phyloP scores from a whole-genome alignment of 2,329 filamentous ascomycete genomes.

The Microdochium bolleyi region DNA sequence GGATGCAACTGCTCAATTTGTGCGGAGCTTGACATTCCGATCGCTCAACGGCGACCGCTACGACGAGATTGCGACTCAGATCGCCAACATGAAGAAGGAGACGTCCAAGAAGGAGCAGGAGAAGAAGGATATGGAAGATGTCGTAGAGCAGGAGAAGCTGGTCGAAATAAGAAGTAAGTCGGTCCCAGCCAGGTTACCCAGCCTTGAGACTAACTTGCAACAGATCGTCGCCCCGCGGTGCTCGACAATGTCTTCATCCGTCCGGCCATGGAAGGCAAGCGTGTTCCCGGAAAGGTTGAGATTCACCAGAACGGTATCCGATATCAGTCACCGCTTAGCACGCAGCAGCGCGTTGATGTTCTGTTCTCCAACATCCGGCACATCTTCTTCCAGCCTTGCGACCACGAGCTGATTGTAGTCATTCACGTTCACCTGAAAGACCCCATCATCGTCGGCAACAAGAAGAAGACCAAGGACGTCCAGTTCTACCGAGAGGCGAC shows the following conservation, averaged over 20 bases:
- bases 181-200: neutral
- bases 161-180: conserved; percentile 81
- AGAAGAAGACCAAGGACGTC: conserved; percentile 96
- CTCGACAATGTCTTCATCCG: conserved; percentile 94
- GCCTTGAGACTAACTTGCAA: conserved; percentile 28
- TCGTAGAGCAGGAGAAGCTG: conserved; percentile 97
- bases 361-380: conserved; percentile 98
- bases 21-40: conserved; percentile 89
- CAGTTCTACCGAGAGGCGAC: conserved; percentile 98
- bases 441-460: conserved; percentile 94
- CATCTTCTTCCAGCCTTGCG: conserved; percentile 96
- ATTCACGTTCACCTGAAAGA: conserved; percentile 98
- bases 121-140: conserved; percentile 99
- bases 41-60: conserved; percentile 85
- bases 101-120: conserved; percentile 89
- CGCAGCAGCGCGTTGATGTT: conserved; percentile 80
- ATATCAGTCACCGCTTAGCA: conserved; percentile 75
- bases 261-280: conserved; percentile 92
- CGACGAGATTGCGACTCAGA: conserved; percentile 83
- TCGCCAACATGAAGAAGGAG: conserved; percentile 93
- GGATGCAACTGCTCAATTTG: conserved; percentile 90
- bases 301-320: conserved; percentile 99
- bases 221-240: conserved; percentile 80
- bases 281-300: conserved; percentile 89
- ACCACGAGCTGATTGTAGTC: conserved; percentile 93